Evolutionary conservation across 2,329 filamentous ascomycete species (phyloP).

Genomic region (Pseudogymnoascus sp.): DNA sequence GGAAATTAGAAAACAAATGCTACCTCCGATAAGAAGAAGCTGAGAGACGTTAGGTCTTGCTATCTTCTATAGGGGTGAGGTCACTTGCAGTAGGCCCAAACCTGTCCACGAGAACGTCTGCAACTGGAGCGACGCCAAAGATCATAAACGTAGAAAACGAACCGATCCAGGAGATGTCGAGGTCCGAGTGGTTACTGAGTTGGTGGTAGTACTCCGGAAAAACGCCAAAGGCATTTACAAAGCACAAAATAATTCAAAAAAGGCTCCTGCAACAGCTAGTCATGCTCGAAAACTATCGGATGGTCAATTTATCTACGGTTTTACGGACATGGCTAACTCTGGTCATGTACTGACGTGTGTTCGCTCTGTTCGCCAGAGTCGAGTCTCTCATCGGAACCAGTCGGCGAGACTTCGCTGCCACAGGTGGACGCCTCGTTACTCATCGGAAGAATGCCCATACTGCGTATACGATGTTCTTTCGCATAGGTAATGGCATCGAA

Average conservation of each 20-base stretch:
- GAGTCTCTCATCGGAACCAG: not conserved
- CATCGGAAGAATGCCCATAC: not conserved
- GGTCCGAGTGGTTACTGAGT: conserved; percentile 19
- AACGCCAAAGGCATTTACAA: conserved; percentile 29
- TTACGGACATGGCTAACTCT: not conserved
- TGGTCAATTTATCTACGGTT: not conserved
- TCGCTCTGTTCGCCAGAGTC: not conserved
- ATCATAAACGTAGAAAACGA: conserved; percentile 27
- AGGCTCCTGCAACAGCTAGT: conserved; percentile 14
- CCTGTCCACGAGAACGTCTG: conserved; percentile 27
- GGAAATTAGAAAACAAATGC: conserved; percentile 15
- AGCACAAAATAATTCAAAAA: conserved; percentile 24
- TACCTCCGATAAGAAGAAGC: not conserved
- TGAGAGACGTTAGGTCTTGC: not conserved
- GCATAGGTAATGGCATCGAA: not conserved
- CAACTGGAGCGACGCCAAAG: conserved; percentile 18
- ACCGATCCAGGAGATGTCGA: conserved; percentile 29
- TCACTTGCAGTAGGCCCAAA: conserved; percentile 22
- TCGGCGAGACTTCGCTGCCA: not conserved
- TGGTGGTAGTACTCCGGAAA: conserved; percentile 28
- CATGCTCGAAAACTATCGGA: conserved; percentile 8
- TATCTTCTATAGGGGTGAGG: not conserved
- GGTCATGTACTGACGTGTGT: not conserved
- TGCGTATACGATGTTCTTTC: not conserved
- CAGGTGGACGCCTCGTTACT: not conserved